Conservation (phyloP, 2,329 filamentous ascomycete genomes). For the Penicillium janthinellum region DNA sequence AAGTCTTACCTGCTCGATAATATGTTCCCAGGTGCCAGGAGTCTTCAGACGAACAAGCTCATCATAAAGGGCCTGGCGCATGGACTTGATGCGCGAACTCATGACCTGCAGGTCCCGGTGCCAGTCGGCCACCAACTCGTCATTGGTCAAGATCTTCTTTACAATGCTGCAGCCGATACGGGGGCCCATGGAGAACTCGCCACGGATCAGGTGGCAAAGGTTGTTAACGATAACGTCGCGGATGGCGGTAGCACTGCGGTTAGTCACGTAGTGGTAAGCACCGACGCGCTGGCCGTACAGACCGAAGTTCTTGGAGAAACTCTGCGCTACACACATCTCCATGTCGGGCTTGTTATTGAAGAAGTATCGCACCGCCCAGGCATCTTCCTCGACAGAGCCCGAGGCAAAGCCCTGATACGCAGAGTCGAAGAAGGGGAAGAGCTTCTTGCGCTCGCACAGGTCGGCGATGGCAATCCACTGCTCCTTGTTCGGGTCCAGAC, state of each 20-base stretch:
- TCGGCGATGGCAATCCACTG: conserved; percentile 89
- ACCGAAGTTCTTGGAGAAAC: conserved; percentile 68
- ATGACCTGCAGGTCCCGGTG: conserved; percentile 85
- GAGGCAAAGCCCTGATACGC: conserved; percentile 98
- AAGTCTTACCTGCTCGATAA: conserved; percentile 79
- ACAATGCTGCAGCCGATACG: conserved; percentile 87
- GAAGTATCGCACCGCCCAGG: conserved; percentile 87
- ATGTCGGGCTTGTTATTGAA: conserved; percentile 76
- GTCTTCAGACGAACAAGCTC: conserved; percentile 84
- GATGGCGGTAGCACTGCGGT: conserved; percentile 31
- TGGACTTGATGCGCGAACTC: conserved; percentile 89
- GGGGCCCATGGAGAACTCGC: conserved; percentile 58
- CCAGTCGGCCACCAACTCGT: conserved; percentile 80
- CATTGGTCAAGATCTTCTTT: conserved; percentile 76
- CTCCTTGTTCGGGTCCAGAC: conserved; percentile 85
- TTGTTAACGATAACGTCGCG: conserved; percentile 40
- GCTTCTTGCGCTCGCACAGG: conserved; percentile 74
- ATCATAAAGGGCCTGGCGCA: conserved; percentile 75
- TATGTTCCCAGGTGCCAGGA: conserved; percentile 95
- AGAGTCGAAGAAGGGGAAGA: conserved; percentile 97
- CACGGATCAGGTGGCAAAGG: conserved; percentile 43
- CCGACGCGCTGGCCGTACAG: conserved; percentile 94
- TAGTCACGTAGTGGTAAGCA: conserved; percentile 71
- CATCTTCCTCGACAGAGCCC: conserved; percentile 80
- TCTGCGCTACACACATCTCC: conserved; percentile 60